Base-by-base conservation (phyloP, 768 basidiomycete species). In the Boletales sp. region DNA sequence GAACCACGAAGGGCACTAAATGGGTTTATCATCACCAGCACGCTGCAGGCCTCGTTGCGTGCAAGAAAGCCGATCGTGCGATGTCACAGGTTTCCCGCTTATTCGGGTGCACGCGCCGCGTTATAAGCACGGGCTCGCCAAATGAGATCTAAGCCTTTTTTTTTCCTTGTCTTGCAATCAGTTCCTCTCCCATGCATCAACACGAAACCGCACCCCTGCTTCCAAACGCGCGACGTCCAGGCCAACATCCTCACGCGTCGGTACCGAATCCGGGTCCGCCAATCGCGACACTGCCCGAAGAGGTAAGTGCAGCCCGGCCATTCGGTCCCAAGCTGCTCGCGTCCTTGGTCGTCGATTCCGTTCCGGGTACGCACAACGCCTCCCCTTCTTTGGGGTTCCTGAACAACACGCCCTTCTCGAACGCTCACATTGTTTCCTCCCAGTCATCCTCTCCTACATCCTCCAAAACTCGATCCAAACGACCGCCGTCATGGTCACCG, bases 381-480 rank as follows among this genome's bases (percentile, higher is more conserved):
- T 5, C 13, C 31, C 31, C 31, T 10, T 32, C 31, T 32, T 10
- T 32, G 13, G 2, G 13, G 13, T 32, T 5, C 31, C n/a, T n/a
- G n/a, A n/a, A n/a, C n/a, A n/a, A n/a, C n/a, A n/a, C n/a, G n/a
- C n/a, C n/a, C n/a, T n/a, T n/a, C n/a, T n/a, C n/a, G n/a, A n/a
- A n/a, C n/a, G n/a, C n/a, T n/a, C n/a, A n/a, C n/a, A n/a, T n/a
- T n/a, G n/a, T n/a, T n/a, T n/a, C n/a, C n/a, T n/a, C 5, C 39
- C 19, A 86, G 83, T 86, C 15, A 83, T 86, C 42, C 63, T 84
- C 35, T 85, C 85, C 0, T 88, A 87, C 65, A 76, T 79, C 30
- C 69, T 88, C 18, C 87, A 89, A 65, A 86, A 87, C 59, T 87
- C 86, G 5, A 75, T 86, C 34, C 87, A 87, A 64, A 84, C 85